phyloP scores from a whole-genome alignment of 2,329 filamentous ascomycete genomes.

The Massarina eburnea region DNA sequence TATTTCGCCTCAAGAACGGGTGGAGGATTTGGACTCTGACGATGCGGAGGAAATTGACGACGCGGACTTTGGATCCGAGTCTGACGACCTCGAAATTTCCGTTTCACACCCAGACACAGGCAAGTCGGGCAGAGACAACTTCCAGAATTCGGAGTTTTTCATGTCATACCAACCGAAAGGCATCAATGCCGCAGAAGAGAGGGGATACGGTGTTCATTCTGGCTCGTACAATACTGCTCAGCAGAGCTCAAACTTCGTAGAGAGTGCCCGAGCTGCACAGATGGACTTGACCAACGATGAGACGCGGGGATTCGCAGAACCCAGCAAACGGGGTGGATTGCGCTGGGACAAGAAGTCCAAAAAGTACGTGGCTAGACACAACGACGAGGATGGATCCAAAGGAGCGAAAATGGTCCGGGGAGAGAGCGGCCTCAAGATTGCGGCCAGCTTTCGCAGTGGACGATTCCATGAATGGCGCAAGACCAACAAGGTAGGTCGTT shows the following conservation, averaged over 20 bases:
- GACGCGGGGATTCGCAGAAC: slow-evolving; percentile 75
- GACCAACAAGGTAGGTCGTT: slow-evolving; percentile 74
- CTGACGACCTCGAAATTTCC: slow-evolving; percentile 57
- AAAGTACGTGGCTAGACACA: slow-evolving; percentile 88
- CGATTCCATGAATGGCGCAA: slow-evolving; percentile 93
- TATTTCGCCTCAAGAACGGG: slow-evolving; percentile 5
- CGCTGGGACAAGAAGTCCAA: slow-evolving; percentile 97
- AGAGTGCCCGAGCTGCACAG: slow-evolving; percentile 80
- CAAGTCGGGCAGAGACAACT: slow-evolving; percentile 52
- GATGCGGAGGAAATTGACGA: slow-evolving; percentile 40
- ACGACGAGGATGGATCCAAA: slow-evolving; percentile 91
- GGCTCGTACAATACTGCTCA: slow-evolving; percentile 60
- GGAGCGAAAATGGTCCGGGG: slow-evolving; percentile 75
- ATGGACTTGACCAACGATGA: slow-evolving; percentile 97
- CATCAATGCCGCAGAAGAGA: slow-evolving; percentile 81
- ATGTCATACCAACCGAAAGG: slow-evolving; percentile 92
- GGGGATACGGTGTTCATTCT: slow-evolving; percentile 89
- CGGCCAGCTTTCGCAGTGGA: slow-evolving; percentile 88
- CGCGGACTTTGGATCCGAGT: slow-evolving; percentile 48
- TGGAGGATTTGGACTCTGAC: slow-evolving; percentile 21
- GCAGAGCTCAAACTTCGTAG: slow-evolving; percentile 72
- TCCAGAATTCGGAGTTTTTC: slow-evolving; percentile 86
- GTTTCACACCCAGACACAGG: slow-evolving; percentile 46
- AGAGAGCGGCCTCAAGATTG: slow-evolving; percentile 94
- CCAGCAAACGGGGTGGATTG: slow-evolving; percentile 71